A percentile compares a stretch with the other conserved stretches of the same genome.
Evolutionary conservation across 2,329 filamentous ascomycete species (phyloP).

Genomic region (Trichoderma sp.): DNA sequence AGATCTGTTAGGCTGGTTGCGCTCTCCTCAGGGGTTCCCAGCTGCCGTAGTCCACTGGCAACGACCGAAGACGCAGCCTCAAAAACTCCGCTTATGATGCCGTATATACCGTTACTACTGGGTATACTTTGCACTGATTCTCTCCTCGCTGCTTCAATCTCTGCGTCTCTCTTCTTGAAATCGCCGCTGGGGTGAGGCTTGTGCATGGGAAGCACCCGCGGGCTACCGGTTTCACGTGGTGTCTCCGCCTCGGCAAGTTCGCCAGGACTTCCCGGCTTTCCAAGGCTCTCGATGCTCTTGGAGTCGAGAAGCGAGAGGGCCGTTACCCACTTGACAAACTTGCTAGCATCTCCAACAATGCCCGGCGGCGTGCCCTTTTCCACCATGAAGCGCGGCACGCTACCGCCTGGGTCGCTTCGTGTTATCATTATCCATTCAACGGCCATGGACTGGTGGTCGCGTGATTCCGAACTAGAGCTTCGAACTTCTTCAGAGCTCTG

Average conservation of each 20-base stretch:
- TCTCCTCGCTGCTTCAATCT: slow-evolving; percentile 29
- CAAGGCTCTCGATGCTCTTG: slow-evolving; percentile 17
- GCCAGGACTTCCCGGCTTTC: not conserved
- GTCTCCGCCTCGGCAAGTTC: not conserved
- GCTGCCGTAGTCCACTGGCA: slow-evolving; percentile 35
- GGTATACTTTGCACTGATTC: slow-evolving; percentile 34
- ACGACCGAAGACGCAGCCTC: slow-evolving; percentile 49
- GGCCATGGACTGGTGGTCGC: slow-evolving; percentile 38
- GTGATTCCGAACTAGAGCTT: slow-evolving; percentile 22
- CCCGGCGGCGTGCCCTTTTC: slow-evolving; percentile 80
- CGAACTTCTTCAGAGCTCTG: slow-evolving; percentile 30
- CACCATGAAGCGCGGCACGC: slow-evolving; percentile 86
- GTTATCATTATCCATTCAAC: slow-evolving; percentile 94
- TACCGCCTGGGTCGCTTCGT: slow-evolving; percentile 82
- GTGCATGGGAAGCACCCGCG: slow-evolving; percentile 14
- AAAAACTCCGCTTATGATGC: slow-evolving; percentile 53
- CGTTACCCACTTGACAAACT: slow-evolving; percentile 74
- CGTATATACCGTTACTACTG: slow-evolving; percentile 50
- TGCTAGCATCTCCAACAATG: slow-evolving; percentile 74
- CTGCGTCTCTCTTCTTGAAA: slow-evolving; percentile 28
- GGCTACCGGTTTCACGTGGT: not conserved
- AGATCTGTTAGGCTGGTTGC: slow-evolving; percentile 29
- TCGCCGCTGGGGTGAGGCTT: slow-evolving; percentile 26
- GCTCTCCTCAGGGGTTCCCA: slow-evolving; percentile 29
- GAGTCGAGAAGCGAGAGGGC: slow-evolving; percentile 40